Base-by-base conservation (phyloP, 2,329 filamentous ascomycete genomes). In the Sporothrix brasiliensis region DNA sequence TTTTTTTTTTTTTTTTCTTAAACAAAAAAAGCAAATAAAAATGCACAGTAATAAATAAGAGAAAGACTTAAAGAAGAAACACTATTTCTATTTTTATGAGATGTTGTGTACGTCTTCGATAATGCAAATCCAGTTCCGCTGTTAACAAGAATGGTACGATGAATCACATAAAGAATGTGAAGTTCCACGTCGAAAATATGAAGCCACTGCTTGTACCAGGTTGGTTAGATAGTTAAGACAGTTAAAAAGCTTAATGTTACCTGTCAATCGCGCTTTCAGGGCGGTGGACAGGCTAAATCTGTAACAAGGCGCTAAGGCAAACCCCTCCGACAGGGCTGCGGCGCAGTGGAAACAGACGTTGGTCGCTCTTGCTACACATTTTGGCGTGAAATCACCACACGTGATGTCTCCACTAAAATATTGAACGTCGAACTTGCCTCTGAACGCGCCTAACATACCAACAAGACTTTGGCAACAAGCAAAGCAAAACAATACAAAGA, bases 371-470 rank as follows among this genome's bases (percentile, higher is more conserved):
- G 34, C 56, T 34, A 56, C 16, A n/a, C 53, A 34, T 56, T 56
- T 34, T 56, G 56, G 56, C 34, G 34, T 5, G 19, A 44, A 7
- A 27, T 63, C 58, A 21, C 58, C 39, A 65, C 61, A 65, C 61
- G 61, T 65, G 61, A 65, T 21, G 41, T 47, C 61, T 5, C 61
- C 61, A 65, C 61, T 34, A 19, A 65, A 65, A 65, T 50, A 44
- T 50, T 50, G 24, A 65, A 65, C 61, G 11, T 65, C 44, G 24
- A 65, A 50, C 44, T 63, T 34, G 34, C 41, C 6, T 13, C 30
- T n/a, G 27, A 4, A 34, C 61, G 61, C 44, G 44, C 5, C 44
- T 27, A 24, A 19, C 34, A 27, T 27, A 41, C 34, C 34, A 34
- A 34, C 34, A 34, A 34, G 34, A 34, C 39, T 47, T 30, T 19